Evolutionary conservation across 2,329 filamentous ascomycete genomes (phyloP).

Genomic region (Talaromyces sp.): DNA sequence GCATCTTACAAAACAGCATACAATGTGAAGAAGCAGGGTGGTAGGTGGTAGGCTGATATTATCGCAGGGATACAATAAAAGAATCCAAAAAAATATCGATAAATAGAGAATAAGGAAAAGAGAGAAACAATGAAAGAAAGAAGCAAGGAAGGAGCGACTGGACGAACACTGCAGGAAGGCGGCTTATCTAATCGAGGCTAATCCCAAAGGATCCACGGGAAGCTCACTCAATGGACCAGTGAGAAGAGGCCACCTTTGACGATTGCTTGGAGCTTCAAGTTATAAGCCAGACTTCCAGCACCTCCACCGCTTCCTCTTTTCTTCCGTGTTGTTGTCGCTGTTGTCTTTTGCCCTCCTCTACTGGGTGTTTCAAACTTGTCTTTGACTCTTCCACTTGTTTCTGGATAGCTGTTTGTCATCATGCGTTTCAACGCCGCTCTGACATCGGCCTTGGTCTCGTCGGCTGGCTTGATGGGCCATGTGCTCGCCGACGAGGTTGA

Average conservation of each 20-base stretch:
- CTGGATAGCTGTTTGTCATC: slow-evolving; percentile 37
- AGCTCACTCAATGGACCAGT: slow-evolving; percentile 8
- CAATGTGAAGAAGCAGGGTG: neutral
- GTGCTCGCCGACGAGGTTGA: slow-evolving; percentile 68
- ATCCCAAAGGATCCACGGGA: neutral
- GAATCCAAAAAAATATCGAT: neutral
- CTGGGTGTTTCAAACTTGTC: slow-evolving; percentile 7
- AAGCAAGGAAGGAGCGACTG: neutral
- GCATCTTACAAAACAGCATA: neutral
- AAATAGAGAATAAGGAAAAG: neutral
- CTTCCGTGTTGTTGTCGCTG: slow-evolving; percentile 17
- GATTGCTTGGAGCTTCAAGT: slow-evolving; percentile 27
- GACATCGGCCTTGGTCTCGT: slow-evolving; percentile 65
- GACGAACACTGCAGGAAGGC: neutral
- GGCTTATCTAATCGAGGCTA: neutral
- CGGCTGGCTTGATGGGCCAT: slow-evolving; percentile 65
- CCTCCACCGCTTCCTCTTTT: slow-evolving; percentile 11
- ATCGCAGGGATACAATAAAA: neutral
- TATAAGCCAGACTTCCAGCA: slow-evolving; percentile 26
- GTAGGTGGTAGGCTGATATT: neutral
- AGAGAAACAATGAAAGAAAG: neutral
- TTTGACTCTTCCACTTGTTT: slow-evolving; percentile 18
- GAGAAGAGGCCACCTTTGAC: slow-evolving; percentile 46
- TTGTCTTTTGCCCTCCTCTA: slow-evolving; percentile 15
- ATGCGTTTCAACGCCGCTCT: slow-evolving; percentile 85